These are phyloP conservation scores for Apiotrichum sp. DNA, from an alignment of 1,284 basidiomycete genomes.

Conservation along the genomic window DNA sequence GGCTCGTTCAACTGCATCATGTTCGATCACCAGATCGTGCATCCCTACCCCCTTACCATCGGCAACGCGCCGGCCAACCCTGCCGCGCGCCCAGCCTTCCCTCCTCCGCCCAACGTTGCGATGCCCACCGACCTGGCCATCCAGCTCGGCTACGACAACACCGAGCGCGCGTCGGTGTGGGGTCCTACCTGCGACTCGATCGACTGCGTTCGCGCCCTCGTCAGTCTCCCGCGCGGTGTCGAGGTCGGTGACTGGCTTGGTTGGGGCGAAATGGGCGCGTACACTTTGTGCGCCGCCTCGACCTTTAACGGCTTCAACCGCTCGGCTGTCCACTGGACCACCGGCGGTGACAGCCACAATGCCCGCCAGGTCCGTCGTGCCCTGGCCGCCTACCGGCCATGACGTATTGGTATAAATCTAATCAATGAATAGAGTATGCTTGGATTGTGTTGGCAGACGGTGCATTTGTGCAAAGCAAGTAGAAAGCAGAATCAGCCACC, in stretches of 20 bases:
- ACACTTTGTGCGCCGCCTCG: slow-evolving; percentile 84
- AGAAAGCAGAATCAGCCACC: no score
- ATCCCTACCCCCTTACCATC: slow-evolving; percentile 68
- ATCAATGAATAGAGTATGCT: neutral
- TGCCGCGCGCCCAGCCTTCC: slow-evolving; percentile 40
- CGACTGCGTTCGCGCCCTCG: slow-evolving; percentile 66
- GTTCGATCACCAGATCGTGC: slow-evolving; percentile 84
- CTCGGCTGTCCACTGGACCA: slow-evolving; percentile 43
- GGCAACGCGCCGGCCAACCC: slow-evolving; percentile 28
- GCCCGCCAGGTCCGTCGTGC: slow-evolving; percentile 8
- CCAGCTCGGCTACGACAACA: slow-evolving; percentile 46
- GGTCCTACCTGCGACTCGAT: slow-evolving; percentile 83
- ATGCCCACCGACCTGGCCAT: slow-evolving; percentile 43
- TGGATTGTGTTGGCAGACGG: neutral
- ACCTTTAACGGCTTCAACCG: slow-evolving; percentile 66
- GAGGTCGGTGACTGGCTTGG: slow-evolving; percentile 86
- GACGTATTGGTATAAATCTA: neutral
- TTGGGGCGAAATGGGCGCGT: slow-evolving; percentile 88
- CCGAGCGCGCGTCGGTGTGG: slow-evolving; percentile 51
- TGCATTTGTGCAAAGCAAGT: no score
- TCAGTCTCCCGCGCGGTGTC: slow-evolving; percentile 59
- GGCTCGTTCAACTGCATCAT: slow-evolving; percentile 97
- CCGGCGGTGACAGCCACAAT: slow-evolving; percentile 27
- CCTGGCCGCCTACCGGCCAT: slow-evolving; percentile 5
- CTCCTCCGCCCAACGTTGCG: slow-evolving; percentile 45